Conservation (phyloP, 2,329 filamentous ascomycete genomes). For the Metarhizium rileyi region DNA sequence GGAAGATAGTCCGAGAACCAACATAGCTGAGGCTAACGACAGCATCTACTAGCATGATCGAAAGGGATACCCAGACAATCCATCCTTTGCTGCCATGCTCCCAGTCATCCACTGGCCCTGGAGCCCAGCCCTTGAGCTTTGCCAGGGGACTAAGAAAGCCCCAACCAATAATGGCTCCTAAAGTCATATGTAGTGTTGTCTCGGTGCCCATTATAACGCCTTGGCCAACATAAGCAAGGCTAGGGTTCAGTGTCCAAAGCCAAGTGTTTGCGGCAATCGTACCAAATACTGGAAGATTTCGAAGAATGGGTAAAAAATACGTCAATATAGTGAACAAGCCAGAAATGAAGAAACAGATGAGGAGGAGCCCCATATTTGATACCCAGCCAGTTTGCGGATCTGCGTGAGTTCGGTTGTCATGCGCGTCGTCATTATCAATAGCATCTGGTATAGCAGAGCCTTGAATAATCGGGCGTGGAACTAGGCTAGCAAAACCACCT, state of each 20-base stretch:
- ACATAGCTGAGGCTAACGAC: conserved; percentile 81
- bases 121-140: conserved; percentile 79
- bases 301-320: conserved; percentile 80
- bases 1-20: conserved; percentile 43
- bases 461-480: conserved; percentile 19
- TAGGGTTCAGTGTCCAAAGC: conserved; percentile 95
- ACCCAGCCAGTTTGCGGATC: conserved; percentile 22
- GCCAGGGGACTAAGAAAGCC: conserved; percentile 81
- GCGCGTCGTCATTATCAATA: neutral
- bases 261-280: conserved; percentile 62
- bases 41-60: conserved; percentile 94
- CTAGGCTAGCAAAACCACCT: conserved; percentile 34
- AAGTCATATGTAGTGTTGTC: conserved; percentile 89
- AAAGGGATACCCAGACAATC: conserved; percentile 94
- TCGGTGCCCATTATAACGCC: conserved; percentile 97
- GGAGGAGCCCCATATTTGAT: conserved; percentile 42
- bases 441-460: neutral
- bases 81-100: conserved; percentile 89
- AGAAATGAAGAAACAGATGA: conserved; percentile 48
- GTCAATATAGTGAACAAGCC: conserved; percentile 67
- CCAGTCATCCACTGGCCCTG: conserved; percentile 80
- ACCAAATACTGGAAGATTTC: conserved; percentile 82
- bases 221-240: conserved; percentile 93
- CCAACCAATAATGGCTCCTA: conserved; percentile 87
- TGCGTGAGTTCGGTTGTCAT: neutral